Base-by-base conservation (phyloP, 805 yeast genomes). In the Priceomyces melissophilus region DNA sequence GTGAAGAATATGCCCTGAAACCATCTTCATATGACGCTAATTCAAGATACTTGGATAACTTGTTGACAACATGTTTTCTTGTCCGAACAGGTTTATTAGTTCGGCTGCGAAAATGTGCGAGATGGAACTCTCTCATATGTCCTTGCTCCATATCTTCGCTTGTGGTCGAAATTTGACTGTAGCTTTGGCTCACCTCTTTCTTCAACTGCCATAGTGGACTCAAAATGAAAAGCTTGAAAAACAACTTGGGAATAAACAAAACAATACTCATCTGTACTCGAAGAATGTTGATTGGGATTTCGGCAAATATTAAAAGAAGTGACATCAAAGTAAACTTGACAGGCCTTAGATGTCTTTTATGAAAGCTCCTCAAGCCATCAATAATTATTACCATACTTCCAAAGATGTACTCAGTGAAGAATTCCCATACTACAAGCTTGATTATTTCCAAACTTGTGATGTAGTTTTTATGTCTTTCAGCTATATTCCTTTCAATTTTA, bases 161-260 rank as follows among this genome's bases (percentile, higher is more conserved):
- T 5, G 9, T 12, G 3, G 10, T 15, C 31, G n/a, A 7, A 7
- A 16, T 15, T 14, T 29, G 31, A 30, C 13, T 4, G 25, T 35
- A 10, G 4, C 8, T 14, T 8, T 9, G 32, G 15, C 32, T 30
- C 13, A 3, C 10, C 23, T 20, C 23, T 8, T 26, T 32, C 37
- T 20, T 30, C n/a, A 12, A 15, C 11, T n/a, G 12, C 28, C 25
- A 3, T 4, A 51, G n/a, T 6, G 60, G 55, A 43, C 53, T 46
- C 8, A 45, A 16, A 4, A 53, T 27, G 15, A 50, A 42, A 10
- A 47, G 43, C 28, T 49, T 51, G 9, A 57, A n/a, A 12, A 55
- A 17, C 4, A 57, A 35, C 32, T 41, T 47, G 3, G 65, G 64
- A 10, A 59, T 6, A 30, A 57, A 55, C 9, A 57, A 38, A 11